Conservation (phyloP, 176 grass and related monocot species). For the Melocanna baccifera region DNA sequence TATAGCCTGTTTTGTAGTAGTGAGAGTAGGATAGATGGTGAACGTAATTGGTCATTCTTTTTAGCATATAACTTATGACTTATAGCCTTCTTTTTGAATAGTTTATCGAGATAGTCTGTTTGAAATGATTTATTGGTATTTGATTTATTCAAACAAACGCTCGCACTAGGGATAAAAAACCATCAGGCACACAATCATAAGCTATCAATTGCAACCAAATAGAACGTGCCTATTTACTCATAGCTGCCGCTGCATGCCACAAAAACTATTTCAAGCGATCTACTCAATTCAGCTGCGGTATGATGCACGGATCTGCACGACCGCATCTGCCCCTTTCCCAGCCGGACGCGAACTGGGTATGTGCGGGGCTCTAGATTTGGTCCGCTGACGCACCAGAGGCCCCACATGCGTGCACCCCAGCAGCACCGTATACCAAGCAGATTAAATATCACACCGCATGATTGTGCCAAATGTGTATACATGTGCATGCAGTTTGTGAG, state of each 20-base stretch:
- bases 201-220: too few relatives aligned
- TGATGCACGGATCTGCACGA: background rate
- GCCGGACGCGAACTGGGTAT: background rate
- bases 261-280: background rate
- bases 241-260: background rate
- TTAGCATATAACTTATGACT: too few relatives aligned
- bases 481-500: background rate
- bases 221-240: background rate
- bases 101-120: fast-evolving
- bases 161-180: fast-evolving
- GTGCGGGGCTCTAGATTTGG: background rate
- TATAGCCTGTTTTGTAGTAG: too few relatives aligned
- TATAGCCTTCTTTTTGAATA: too few relatives aligned
- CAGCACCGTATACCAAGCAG: background rate
- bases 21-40: too few relatives aligned
- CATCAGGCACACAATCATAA: too few relatives aligned
- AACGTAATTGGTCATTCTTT: too few relatives aligned
- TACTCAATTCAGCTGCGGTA: background rate
- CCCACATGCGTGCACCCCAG: background rate
- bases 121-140: too few relatives aligned
- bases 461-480: background rate
- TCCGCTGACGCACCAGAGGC: background rate
- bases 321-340: background rate
- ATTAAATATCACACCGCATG: background rate
- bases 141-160: fast-evolving